Percentiles rank a stretch among this genome's conserved stretches.
phyloP scores from a whole-genome alignment of 768 basidiomycete species.

The Suillus variegatus region DNA sequence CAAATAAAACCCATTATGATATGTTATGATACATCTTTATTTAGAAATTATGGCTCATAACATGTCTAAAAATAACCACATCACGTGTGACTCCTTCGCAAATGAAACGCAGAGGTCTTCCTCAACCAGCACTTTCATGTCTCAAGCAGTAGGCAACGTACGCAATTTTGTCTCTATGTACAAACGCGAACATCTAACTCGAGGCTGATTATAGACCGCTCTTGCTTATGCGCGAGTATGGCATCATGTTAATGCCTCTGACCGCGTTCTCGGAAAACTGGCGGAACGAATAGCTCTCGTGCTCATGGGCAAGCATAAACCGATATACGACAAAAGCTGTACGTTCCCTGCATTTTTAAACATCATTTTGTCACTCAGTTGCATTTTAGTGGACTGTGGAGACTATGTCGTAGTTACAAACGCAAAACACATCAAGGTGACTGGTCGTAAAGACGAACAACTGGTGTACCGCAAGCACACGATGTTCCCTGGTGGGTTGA shows the following conservation, averaged over 20 bases:
- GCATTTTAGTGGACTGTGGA: conserved; percentile 81
- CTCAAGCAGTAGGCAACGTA: conserved; percentile 82
- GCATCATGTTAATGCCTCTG: conserved; percentile 92
- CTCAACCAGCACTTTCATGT: conserved; percentile 48
- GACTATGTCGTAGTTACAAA: conserved; percentile 98
- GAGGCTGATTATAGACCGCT: conserved; percentile 67
- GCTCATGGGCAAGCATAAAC: conserved; percentile 99
- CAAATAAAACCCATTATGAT: too few species aligned
- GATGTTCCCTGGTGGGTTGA: conserved; percentile 91
- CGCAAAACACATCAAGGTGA: conserved; percentile 78
- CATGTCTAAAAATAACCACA: background rate
- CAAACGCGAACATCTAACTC: background rate
- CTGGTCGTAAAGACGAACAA: conserved; percentile 88
- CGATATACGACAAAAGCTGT: conserved; percentile 93
- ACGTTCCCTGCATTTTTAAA: conserved; percentile 26
- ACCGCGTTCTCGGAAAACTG: conserved; percentile 91
- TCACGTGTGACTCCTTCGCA: conserved; percentile 9
- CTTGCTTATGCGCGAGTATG: conserved; percentile 94
- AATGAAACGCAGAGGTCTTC: background rate
- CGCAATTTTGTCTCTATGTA: conserved; percentile 22
- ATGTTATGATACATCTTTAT: too few species aligned
- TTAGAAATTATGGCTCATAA: too few species aligned
- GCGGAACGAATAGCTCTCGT: conserved; percentile 93
- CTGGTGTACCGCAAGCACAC: conserved; percentile 87
- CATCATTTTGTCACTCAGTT: background rate